Conservation (phyloP, 164 flowering plant genomes). For the Chimonanthus salicifolius region DNA sequence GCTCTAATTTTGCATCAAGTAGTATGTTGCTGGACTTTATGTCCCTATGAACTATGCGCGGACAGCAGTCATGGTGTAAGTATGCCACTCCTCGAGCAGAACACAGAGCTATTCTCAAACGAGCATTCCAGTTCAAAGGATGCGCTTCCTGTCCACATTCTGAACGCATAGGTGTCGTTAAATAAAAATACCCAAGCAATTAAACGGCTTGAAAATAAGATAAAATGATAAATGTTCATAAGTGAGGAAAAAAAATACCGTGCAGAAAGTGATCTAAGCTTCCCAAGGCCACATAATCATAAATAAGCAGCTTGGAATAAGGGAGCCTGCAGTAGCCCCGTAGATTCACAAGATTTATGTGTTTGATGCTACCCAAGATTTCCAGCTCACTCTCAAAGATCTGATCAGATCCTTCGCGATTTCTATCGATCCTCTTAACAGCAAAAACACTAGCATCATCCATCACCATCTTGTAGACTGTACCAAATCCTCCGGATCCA, state of each 20-base stretch:
- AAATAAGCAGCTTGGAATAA: conserved; percentile 77
- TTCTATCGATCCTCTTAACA: conserved; percentile 77
- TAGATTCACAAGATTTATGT: conserved; percentile 82
- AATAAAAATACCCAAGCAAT: background rate
- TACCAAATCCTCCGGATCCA: conserved; percentile 96
- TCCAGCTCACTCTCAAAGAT: conserved; percentile 88
- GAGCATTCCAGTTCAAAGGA: conserved; percentile 60
- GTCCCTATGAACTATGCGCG: conserved; percentile 81
- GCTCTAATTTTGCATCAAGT: conserved; percentile 82
- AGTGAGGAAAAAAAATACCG: conserved; percentile 30
- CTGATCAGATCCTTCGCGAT: conserved; percentile 77
- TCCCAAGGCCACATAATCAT: conserved; percentile 80
- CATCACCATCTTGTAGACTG: conserved; percentile 93
- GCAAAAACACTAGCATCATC: conserved; percentile 88
- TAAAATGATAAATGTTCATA: background rate
- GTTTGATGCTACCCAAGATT: conserved; percentile 89
- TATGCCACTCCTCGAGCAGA: conserved; percentile 89
- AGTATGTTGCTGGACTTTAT: conserved; percentile 95
- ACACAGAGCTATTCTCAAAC: conserved; percentile 73
- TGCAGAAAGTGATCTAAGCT: conserved; percentile 86
- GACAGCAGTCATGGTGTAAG: conserved; percentile 91
- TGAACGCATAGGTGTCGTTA: conserved; percentile 11
- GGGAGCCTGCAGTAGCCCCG: conserved; percentile 88
- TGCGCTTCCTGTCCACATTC: conserved; percentile 33
- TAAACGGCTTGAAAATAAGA: background rate